phyloP scores from a whole-genome alignment of 225 moss, liverwort and hornwort genomes.

The Pleurozium schreberi region DNA sequence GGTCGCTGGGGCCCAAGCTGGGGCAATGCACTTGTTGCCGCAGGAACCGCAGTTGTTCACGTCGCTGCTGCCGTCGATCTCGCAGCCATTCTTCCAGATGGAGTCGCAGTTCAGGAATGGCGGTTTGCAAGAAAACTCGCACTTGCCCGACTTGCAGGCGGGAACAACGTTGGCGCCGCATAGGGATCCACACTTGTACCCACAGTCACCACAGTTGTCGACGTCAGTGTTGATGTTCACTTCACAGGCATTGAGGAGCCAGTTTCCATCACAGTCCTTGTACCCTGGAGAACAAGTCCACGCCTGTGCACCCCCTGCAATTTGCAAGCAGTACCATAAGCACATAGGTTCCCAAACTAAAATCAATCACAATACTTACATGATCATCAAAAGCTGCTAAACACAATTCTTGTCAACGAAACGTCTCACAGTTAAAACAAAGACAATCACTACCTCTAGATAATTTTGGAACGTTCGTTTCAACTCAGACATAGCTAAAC shows the following conservation, averaged over 20 bases:
- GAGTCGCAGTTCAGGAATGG: background rate
- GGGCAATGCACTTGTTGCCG: background rate
- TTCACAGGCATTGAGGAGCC: background rate
- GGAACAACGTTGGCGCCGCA: background rate
- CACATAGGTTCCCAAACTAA: too few species aligned
- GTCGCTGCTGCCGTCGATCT: background rate
- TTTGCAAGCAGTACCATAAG: background rate
- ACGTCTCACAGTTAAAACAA: background rate
- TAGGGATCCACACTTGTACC: background rate
- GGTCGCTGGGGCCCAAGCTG: background rate
- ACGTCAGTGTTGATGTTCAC: background rate
- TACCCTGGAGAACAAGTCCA: background rate
- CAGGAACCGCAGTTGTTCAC: background rate
- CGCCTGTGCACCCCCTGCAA: background rate
- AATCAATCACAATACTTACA: background rate
- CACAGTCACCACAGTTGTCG: constrained; percentile 2
- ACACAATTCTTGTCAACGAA: background rate
- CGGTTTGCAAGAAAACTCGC: background rate
- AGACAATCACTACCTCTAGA: background rate
- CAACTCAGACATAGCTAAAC: background rate
- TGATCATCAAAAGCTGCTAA: background rate
- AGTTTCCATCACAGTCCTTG: background rate
- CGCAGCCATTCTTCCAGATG: background rate
- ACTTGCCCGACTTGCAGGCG: background rate
- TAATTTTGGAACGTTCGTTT: background rate